Conservation (phyloP, 495 filamentous ascomycete genomes). For the Trypethelium eluteriae region DNA sequence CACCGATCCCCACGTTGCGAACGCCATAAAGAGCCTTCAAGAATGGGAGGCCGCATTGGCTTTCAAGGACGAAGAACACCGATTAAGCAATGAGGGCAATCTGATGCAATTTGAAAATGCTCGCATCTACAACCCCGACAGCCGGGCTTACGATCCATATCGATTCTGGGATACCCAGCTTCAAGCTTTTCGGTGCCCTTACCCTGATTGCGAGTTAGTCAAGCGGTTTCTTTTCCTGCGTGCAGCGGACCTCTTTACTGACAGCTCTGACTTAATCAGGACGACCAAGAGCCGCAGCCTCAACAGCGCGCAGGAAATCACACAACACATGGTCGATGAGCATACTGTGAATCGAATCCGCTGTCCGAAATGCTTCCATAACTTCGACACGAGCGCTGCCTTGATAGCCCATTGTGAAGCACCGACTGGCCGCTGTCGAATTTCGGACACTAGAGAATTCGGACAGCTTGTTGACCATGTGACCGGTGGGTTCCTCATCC, state of each 20-base stretch:
- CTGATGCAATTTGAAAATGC: constrained; percentile 20
- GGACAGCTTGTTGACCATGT: constrained; percentile 41
- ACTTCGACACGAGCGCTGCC: constrained; percentile 40
- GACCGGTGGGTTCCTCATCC: constrained; percentile 42
- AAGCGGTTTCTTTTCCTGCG: background rate
- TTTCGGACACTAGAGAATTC: constrained; percentile 35
- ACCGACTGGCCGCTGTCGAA: constrained; percentile 36
- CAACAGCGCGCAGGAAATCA: constrained; percentile 20
- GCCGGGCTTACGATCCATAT: constrained; percentile 25
- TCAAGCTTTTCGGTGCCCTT: constrained; percentile 30
- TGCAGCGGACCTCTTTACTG: background rate
- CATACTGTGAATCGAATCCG: constrained; percentile 24
- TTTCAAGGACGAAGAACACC: constrained; percentile 10
- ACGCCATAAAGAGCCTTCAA: constrained; percentile 10
- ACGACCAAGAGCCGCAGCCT: constrained; percentile 1
- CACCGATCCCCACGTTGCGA: background rate
- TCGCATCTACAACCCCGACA: constrained; percentile 33
- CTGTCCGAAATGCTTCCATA: constrained; percentile 40
- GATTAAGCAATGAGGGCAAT: constrained; percentile 18
- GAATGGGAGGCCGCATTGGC: constrained; percentile 19
- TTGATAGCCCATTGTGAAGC: constrained; percentile 48
- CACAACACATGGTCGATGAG: constrained; percentile 23
- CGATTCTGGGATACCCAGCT: constrained; percentile 27
- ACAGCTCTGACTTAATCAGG: background rate
- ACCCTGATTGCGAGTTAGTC: constrained; percentile 31